phyloP scores from a whole-genome alignment of 2,329 filamentous ascomycete species.

The Pseudogymnoascus destructans region DNA sequence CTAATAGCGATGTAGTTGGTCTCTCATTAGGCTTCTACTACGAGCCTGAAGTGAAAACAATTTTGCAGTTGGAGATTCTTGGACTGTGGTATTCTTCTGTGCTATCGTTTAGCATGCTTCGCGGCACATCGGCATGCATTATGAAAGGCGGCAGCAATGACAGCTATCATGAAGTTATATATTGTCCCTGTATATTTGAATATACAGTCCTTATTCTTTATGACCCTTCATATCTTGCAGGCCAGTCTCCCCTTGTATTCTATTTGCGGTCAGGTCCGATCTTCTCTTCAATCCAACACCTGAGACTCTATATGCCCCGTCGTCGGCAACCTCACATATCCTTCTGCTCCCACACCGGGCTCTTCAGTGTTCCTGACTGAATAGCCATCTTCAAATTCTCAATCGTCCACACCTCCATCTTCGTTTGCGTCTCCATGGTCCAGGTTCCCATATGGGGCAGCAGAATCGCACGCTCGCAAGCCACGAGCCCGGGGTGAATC shows the following conservation, averaged over 20 bases:
- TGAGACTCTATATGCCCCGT: background rate
- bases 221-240: background rate
- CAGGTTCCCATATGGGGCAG: slow-evolving; percentile 81
- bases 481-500: slow-evolving; percentile 58
- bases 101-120: background rate
- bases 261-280: background rate
- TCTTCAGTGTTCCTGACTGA: slow-evolving; percentile 48
- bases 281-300: background rate
- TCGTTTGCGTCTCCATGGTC: slow-evolving; percentile 50
- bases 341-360: slow-evolving; percentile 59
- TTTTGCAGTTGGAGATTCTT: background rate
- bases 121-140: background rate
- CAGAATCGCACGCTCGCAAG: slow-evolving; percentile 59
- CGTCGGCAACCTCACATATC: slow-evolving; percentile 26
- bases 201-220: background rate
- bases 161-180: background rate
- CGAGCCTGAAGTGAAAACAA: background rate
- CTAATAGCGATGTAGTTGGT: background rate
- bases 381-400: slow-evolving; percentile 54
- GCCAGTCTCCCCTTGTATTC: background rate
- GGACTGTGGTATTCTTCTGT: background rate
- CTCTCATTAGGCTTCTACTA: background rate
- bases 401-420: slow-evolving; percentile 67
- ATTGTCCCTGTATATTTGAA: background rate
- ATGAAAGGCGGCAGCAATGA: background rate